These are phyloP conservation scores for Dothistroma pini DNA, from an alignment of 2,329 filamentous ascomycete genomes.

Conservation along the genomic window DNA sequence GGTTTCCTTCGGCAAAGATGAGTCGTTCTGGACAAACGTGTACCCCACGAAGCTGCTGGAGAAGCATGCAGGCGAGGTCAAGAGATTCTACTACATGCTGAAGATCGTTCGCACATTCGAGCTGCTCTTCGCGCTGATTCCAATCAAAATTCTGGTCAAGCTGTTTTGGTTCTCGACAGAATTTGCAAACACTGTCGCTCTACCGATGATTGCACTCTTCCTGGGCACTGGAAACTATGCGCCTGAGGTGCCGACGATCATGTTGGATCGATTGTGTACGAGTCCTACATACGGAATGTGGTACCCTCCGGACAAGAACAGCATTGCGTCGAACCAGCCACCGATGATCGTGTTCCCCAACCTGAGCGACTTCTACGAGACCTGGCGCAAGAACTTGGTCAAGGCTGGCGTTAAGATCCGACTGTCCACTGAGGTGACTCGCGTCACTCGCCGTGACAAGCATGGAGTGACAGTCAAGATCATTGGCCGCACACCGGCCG, in stretches of 20 bases:
- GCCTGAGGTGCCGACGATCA: constrained; percentile 65
- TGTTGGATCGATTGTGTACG: constrained; percentile 54
- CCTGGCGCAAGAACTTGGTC: constrained; percentile 55
- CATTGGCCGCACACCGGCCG: constrained; percentile 42
- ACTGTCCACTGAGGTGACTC: constrained; percentile 54
- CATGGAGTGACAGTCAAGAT: constrained; percentile 50
- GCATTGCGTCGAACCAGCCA: constrained; percentile 49
- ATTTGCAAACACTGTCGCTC: constrained; percentile 67
- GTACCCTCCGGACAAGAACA: constrained; percentile 50
- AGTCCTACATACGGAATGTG: constrained; percentile 58
- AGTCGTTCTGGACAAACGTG: constrained; percentile 63
- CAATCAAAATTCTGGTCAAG: constrained; percentile 61
- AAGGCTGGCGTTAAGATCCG: constrained; percentile 55
- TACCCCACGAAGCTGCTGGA: constrained; percentile 58
- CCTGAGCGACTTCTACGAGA: constrained; percentile 58
- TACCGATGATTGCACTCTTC: constrained; percentile 70
- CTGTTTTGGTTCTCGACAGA: constrained; percentile 66
- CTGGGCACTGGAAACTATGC: constrained; percentile 73
- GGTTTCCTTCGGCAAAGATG: constrained; percentile 61
- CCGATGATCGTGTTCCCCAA: constrained; percentile 62
- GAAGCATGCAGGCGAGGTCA: constrained; percentile 54
- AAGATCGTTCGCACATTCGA: constrained; percentile 59
- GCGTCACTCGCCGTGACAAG: constrained; percentile 51
- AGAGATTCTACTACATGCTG: constrained; percentile 52
- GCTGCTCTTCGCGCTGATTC: constrained; percentile 57